Base-by-base conservation (phyloP, 2,329 filamentous ascomycete species). In the Fusarium foetens region DNA sequence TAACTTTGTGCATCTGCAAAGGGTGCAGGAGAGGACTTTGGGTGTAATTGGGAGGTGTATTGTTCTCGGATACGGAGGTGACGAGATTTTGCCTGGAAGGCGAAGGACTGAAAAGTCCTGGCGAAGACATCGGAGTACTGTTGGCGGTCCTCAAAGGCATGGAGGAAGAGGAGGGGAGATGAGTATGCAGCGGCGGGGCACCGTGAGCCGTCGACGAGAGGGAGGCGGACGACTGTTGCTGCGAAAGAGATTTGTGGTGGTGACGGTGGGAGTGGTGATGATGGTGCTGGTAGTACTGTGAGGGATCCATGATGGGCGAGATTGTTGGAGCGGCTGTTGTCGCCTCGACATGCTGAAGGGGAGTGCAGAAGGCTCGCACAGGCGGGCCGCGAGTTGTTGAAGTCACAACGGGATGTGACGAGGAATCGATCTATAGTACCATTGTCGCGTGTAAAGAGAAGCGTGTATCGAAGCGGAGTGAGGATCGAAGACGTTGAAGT, bases 1-100 rank as follows among this genome's bases (percentile, higher is more conserved):
- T 87, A 55, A 94, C 92, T 80, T 87, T 90, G 80, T 93, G 91
- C 67, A 89, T 88, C 80, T 94, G 92, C 62, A 93, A 82, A 38
- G 92, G 91, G 76, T 94, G 92, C 61, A 93, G 81, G 76, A 88
- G 91, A 2, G 91, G 90, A 75, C 88, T 91, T 63, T 85, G 84
- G 43, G 83, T 76, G 49, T 81, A 77, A 31, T 82, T 83, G 43
- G 83, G 84, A 41, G 88, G 87, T 9, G 88, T 87, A 31, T 86
- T 85, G 66, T 83, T 85, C 77, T 90, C 89, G 66, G 87, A 88
- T 33, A 84, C 77, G 33, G 86, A 83, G 35, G 84, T 82, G 31
- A 81, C 78, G 57, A 80, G 78, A 73, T 81, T 81, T 42, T 84
- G 80, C 63, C 86, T 84, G 17, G 81, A 77, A 63, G 80, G 82